Evolutionary conservation across 495 filamentous ascomycete genomes (phyloP).

Genomic region (Halenospora varia): DNA sequence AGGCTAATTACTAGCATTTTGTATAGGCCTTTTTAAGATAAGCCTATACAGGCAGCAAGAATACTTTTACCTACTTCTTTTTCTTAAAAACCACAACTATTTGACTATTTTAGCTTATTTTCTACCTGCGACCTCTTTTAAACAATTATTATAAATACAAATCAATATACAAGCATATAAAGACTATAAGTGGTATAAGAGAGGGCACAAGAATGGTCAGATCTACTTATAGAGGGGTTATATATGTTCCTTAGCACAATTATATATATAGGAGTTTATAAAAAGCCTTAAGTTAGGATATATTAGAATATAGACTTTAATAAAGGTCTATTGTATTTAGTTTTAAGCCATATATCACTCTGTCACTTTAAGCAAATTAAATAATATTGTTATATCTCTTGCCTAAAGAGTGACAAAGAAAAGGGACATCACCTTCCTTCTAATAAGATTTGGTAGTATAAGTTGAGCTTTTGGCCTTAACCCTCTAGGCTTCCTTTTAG

Average conservation of each 20-base stretch:
- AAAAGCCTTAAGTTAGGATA: neutral
- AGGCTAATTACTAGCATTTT: no score
- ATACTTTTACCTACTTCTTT: no score
- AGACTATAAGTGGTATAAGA: neutral
- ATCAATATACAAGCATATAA: no score
- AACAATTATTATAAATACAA: conserved; percentile 13
- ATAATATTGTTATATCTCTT: conserved; percentile 3
- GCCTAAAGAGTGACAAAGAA: neutral
- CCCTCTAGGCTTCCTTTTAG: neutral
- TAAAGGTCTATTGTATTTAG: conserved; percentile 3
- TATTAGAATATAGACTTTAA: conserved; percentile 10
- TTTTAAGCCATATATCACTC: conserved; percentile 7
- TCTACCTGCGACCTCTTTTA: conserved; percentile 2
- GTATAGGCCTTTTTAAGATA: no score
- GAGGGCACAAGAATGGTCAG: neutral
- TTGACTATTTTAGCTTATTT: conserved; percentile 13
- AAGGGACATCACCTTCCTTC: no score
- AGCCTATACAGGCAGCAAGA: no score
- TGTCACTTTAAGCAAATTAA: conserved; percentile 3
- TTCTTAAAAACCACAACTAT: neutral
- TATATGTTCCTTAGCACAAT: conserved; percentile 5
- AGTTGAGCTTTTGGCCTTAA: conserved; percentile 8
- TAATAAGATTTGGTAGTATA: conserved; percentile 10
- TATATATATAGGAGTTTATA: conserved; percentile 12
- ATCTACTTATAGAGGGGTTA: conserved; percentile 6